Percentiles rank a stretch among this genome's conserved stretches.
Conservation (phyloP, 2,329 filamentous ascomycete genomes). For the Fusarium sambucinum region DNA sequence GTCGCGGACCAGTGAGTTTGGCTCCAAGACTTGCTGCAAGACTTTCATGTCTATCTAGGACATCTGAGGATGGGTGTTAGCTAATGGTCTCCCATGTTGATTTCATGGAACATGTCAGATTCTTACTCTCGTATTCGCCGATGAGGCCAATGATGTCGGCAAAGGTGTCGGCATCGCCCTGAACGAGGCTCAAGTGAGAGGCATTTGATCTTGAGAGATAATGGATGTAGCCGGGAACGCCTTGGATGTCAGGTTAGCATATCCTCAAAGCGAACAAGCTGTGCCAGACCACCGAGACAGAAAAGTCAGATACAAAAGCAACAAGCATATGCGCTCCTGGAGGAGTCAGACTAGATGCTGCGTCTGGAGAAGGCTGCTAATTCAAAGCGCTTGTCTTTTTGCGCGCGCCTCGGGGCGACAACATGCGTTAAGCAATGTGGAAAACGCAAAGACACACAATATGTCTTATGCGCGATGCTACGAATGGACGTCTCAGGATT, state of each 20-base stretch:
- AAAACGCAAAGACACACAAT: slow-evolving; percentile 9
- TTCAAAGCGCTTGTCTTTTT: slow-evolving; percentile 17
- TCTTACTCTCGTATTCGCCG: slow-evolving; percentile 78
- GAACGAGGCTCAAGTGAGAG: slow-evolving; percentile 63
- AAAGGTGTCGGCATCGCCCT: slow-evolving; percentile 74
- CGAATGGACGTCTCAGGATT: slow-evolving; percentile 35
- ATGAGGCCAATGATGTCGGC: slow-evolving; percentile 79
- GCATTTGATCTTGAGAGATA: slow-evolving; percentile 62
- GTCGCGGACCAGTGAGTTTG: slow-evolving; percentile 82
- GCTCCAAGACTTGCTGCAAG: slow-evolving; percentile 87
- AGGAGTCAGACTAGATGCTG: slow-evolving; percentile 38
- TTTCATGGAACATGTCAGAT: neutral
- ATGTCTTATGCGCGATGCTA: slow-evolving; percentile 31
- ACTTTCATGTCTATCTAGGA: slow-evolving; percentile 86
- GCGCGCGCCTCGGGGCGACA: slow-evolving; percentile 18
- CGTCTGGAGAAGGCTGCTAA: slow-evolving; percentile 27
- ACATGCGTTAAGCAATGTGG: slow-evolving; percentile 22
- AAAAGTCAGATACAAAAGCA: slow-evolving; percentile 41
- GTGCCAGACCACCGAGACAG: slow-evolving; percentile 36
- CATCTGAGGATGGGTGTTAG: slow-evolving; percentile 63
- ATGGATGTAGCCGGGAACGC: slow-evolving; percentile 59
- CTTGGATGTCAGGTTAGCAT: slow-evolving; percentile 44
- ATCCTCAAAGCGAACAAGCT: slow-evolving; percentile 35
- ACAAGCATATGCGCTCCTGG: slow-evolving; percentile 40
- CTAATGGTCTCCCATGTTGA: slow-evolving; percentile 9